Evolutionary conservation across 108 stramenopile species (phyloP), one percentile per base, ranked within the genome.

Genomic region (Cyclostephanos tholiformis): DNA sequence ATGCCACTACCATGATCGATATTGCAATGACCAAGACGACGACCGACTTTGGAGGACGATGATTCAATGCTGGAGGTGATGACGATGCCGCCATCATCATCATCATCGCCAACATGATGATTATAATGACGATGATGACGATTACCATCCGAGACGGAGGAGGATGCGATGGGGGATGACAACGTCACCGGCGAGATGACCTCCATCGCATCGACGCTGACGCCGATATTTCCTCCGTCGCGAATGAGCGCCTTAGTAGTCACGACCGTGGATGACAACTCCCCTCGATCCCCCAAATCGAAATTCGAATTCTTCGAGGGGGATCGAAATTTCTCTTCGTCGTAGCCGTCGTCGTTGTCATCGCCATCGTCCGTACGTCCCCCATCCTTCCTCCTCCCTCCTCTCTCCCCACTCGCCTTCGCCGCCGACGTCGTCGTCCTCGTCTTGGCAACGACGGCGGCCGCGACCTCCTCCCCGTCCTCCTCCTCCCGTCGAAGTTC

Each of bases 141-240:
- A 35, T 30, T 14, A 10, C 67, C 46, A 10, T 79, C 67, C 38
- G 41, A 36, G 17, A 53, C 53, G 26, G 30, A 36, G 2, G 44
- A 16, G 3, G 44, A 9, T 9, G 44, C 62, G 16, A 74, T 62
- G 11, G 72, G 72, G 29, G 72, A 79, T 0, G 67, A 73, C 57
- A 78, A 27, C 17, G 76, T 82, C 26, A 76, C 76, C 49, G 72
- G 79, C 64, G 80, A 79, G 13, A 74, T 79, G 26, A 67, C 67
- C 36, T 77, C 82, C 65, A 73, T 67, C 20, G 50, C 62, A 2
- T 35, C 46, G 16, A 30, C 56, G 39, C 55, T 29, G 4, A 63
- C 69, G 6, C 64, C 66, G 20, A 72, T n/a, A n/a, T n/a, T n/a
- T n/a, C n/a, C n/a, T n/a, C n/a, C n/a, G n/a, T n/a, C n/a, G n/a